phyloP scores from a whole-genome alignment of 2,329 filamentous ascomycete species.

The Xylariomycetidae sp. region DNA sequence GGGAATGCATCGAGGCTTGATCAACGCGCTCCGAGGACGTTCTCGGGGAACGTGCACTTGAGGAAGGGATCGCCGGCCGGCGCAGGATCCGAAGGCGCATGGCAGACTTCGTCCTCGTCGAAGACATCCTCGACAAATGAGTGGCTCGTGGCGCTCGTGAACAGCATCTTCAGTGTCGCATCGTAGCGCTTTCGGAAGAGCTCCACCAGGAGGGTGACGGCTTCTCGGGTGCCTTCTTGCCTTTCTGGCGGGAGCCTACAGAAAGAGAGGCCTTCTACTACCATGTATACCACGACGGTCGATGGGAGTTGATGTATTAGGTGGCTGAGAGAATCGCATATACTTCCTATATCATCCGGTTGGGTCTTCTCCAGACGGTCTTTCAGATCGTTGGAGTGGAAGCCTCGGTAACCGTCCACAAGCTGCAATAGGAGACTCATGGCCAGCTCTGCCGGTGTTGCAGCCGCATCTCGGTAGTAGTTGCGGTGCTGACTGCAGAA shows the following conservation, averaged over 20 bases:
- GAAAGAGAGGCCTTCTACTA: slow-evolving; percentile 5
- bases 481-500: slow-evolving; percentile 6
- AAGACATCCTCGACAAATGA: slow-evolving; percentile 4
- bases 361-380: background rate
- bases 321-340: background rate
- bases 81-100: background rate
- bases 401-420: slow-evolving; percentile 5
- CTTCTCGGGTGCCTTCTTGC: background rate
- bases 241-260: background rate
- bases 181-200: background rate
- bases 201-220: slow-evolving; percentile 1
- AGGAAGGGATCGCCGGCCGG: slow-evolving; percentile 1
- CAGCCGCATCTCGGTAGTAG: slow-evolving; percentile 2
- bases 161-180: slow-evolving; percentile 7
- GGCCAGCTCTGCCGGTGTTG: slow-evolving; percentile 3
- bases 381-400: slow-evolving; percentile 4
- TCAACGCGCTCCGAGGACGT: no score
- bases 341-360: background rate
- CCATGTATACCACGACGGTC: slow-evolving; percentile 1
- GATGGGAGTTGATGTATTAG: slow-evolving; percentile 1
- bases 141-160: slow-evolving; percentile 1
- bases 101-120: slow-evolving; percentile 3
- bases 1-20: no score
- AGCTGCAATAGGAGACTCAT: slow-evolving; percentile 7
- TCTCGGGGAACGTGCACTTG: background rate